Conservation (phyloP, 352 stramenopile genomes). For the Phytophthora tubulina region DNA sequence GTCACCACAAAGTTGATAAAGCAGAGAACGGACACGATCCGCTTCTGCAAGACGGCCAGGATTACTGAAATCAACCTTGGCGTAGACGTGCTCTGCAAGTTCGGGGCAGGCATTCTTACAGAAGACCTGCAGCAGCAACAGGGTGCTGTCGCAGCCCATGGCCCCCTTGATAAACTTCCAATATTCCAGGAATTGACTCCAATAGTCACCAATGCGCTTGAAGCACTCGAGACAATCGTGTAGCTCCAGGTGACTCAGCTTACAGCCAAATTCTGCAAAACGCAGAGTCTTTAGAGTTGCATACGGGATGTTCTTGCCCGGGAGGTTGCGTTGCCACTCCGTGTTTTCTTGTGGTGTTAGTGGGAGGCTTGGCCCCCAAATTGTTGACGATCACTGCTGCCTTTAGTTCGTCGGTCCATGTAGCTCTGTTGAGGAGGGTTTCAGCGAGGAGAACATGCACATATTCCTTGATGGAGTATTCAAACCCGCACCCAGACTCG, state of each 20-base stretch:
- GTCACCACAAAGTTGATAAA: slow-evolving; percentile 9
- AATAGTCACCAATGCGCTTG: slow-evolving; percentile 10
- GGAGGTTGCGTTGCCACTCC: slow-evolving; percentile 3
- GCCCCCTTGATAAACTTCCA: slow-evolving; percentile 20
- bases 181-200: slow-evolving; percentile 16
- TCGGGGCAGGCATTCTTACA: slow-evolving; percentile 7
- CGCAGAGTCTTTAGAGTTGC: not conserved
- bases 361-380: slow-evolving; percentile 13
- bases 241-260: slow-evolving; percentile 12
- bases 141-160: slow-evolving; percentile 9
- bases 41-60: not conserved
- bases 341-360: slow-evolving; percentile 22
- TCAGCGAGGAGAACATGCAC: too few species aligned
- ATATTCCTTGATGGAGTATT: too few species aligned
- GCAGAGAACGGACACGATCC: too few species aligned
- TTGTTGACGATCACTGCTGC: slow-evolving; percentile 13
- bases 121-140: slow-evolving; percentile 14
- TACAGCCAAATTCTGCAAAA: slow-evolving; percentile 11
- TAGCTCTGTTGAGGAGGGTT: slow-evolving; percentile 15
- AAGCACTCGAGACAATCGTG: slow-evolving; percentile 2
- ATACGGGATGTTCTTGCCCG: not conserved
- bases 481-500: too few species aligned
- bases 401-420: slow-evolving; percentile 15
- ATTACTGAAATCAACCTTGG: slow-evolving; percentile 1
- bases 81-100: not conserved